phyloP scores from a whole-genome alignment of 2,329 filamentous ascomycete genomes.

The Alternaria burnsii region DNA sequence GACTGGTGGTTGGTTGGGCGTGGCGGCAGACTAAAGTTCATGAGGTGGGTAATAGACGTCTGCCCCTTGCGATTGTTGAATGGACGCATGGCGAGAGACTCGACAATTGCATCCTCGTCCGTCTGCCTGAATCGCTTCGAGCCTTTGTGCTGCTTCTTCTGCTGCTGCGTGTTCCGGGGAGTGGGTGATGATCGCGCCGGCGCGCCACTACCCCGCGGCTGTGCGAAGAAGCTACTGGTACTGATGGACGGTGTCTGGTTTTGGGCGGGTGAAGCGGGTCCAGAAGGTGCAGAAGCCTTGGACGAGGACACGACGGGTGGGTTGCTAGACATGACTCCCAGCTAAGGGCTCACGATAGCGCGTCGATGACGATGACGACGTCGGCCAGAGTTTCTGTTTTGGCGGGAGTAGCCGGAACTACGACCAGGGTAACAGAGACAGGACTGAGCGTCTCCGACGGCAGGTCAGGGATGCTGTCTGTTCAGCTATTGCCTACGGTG shows the following conservation, averaged over 20 bases:
- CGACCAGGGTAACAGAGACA: neutral
- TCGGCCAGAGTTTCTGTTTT: neutral
- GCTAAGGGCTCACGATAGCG: constrained; percentile 34
- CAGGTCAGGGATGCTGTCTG: neutral
- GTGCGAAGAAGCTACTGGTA: constrained; percentile 54
- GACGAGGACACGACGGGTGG: constrained; percentile 52
- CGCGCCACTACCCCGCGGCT: constrained; percentile 54
- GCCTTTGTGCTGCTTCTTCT: constrained; percentile 83
- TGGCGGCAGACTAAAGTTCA: constrained; percentile 86
- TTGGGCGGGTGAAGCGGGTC: constrained; percentile 54
- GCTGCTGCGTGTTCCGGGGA: constrained; percentile 77
- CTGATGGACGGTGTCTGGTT: constrained; percentile 55
- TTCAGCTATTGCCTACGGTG: neutral
- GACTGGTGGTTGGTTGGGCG: constrained; percentile 69
- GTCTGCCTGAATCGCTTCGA: constrained; percentile 77
- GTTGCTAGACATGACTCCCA: constrained; percentile 56
- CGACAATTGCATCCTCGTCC: constrained; percentile 88
- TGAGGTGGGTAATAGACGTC: constrained; percentile 94
- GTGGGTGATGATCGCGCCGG: constrained; percentile 53
- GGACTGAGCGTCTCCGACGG: neutral
- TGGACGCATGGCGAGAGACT: constrained; percentile 72
- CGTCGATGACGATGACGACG: constrained; percentile 14
- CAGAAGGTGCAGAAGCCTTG: constrained; percentile 51
- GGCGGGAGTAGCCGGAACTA: constrained; percentile 1
- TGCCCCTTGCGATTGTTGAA: constrained; percentile 82